Base-by-base conservation (phyloP, 257 asterid species). In the Prunella vulgaris region DNA sequence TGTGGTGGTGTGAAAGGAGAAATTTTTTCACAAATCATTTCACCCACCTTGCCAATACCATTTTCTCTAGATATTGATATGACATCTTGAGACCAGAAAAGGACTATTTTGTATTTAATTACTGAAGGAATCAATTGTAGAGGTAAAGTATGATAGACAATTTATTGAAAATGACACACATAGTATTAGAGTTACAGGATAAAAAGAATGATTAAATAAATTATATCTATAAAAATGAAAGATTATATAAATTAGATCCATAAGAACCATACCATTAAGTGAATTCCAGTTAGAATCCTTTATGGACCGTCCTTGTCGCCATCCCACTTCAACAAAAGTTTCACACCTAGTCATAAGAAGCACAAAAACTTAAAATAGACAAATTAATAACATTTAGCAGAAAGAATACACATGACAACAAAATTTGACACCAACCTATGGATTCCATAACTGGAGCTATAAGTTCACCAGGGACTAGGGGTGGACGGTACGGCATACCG, bases 291-390 rank as follows among this genome's bases (percentile, higher is more conserved):
- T 84, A 27, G 90, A 84, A 68, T 81, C 89, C 79, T 84, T 88
- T 63, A 93, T 84, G 65, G 96, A 88, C 51, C 86, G 93, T 69
- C 98, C 97, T 60, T 83, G 95, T 61, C 96, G 80, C 98, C 98
- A 93, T 78, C 98, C 98, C 98, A 93, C 89, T 88, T 93, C 76
- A 78, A 69, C 76, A 93, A 80, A 72, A 93, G 86, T 74, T 86
- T 93, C 81, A 88, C 90, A 40, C 98, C 98, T 93, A 79, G 49
- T 57, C 69, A 74, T 65, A 65, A 65, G 72, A 46, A 78, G 69
- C 71, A 15, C 32, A 58, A 40, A 33, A 48, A 35, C 10, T 64
- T 56, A 1, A 61, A 66, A 32, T 52, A 62, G 64, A 71, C 32
- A 24, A 64, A 75, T 72, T 28, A 75, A 71, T 65, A 64, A 10